Evolutionary conservation across 2,329 filamentous ascomycete genomes (phyloP), one percentile per base, ranked within the genome.

Genomic region (Phoma sp.): DNA sequence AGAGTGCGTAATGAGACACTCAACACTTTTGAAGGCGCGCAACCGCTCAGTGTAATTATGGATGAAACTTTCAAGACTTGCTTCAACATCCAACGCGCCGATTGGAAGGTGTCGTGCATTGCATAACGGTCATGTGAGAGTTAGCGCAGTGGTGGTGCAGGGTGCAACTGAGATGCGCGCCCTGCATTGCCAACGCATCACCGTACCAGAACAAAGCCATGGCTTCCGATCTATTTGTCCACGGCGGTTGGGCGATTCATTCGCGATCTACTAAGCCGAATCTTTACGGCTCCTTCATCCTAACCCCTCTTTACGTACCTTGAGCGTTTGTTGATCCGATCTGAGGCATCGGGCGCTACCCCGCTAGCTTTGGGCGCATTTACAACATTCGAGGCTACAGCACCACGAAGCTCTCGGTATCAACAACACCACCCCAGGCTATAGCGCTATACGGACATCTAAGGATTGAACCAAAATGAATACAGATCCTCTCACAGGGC

Each of bases 401-500:
- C 40, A 45, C 28, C 42, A 26, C 21, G n/a, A 33, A 47, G 33
- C 42, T 29, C 30, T 32, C 43, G 33, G 7, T 15, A 38, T 29
- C 21, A 25, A 30, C 29, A 14, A 49, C 29, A 43, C 21, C 30
- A 42, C n/a, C 9, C 17, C 30, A 34, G 18, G 12, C 28, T 23
- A 26, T 23, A 38, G 42, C 33, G 33, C 25, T 32, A 18, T n/a
- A 5, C 30, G 12, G 6, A 25, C 11, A 43, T 10, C 42, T 18
- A 21, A 42, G 9, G 4, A 36, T 23, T 20, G 39, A 18, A 30
- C 11, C 42, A 46, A 28, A 33, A 89, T 90, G 87, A 82, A 86
- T 66, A 77, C 81, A 71, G 90, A 95, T 76, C 90, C 89, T 46
- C 82, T 87, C 50, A 93, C 90, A 18, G 87, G 88, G 65, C 78